Evolutionary conservation across 2,329 filamentous ascomycete species (phyloP).

Genomic region (Monosporascus sp.): DNA sequence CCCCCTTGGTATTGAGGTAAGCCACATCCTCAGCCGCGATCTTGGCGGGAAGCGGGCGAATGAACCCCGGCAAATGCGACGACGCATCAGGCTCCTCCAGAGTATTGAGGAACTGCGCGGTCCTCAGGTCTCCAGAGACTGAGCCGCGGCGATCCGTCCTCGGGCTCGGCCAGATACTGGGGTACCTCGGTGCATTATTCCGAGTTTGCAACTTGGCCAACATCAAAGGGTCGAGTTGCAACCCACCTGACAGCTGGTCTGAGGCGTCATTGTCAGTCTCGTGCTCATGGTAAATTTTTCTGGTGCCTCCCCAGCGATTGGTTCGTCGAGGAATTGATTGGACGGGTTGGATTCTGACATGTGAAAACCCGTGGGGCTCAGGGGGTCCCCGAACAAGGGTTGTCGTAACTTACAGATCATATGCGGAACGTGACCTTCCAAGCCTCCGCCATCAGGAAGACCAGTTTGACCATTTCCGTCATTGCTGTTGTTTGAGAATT

Average conservation of each 20-base stretch:
- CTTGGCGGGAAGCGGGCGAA: constrained; percentile 72
- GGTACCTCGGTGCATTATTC: constrained; percentile 23
- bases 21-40: constrained; percentile 77
- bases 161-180: constrained; percentile 28
- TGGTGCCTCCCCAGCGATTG: constrained; percentile 9
- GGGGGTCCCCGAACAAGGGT: constrained; percentile 1
- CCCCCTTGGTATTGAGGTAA: constrained; percentile 80
- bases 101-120: constrained; percentile 40
- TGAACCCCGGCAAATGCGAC: constrained; percentile 59
- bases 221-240: constrained; percentile 27
- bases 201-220: constrained; percentile 25
- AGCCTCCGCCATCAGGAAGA: constrained; percentile 16
- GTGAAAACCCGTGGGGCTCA: constrained; percentile 17
- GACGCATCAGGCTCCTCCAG: constrained; percentile 43
- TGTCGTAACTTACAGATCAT: constrained; percentile 40
- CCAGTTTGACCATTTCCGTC: constrained; percentile 17
- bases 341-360: constrained; percentile 14
- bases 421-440: constrained; percentile 42
- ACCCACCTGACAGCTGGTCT: constrained; percentile 22
- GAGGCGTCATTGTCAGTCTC: constrained; percentile 24
- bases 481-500: constrained; percentile 16
- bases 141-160: constrained; percentile 19
- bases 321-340: constrained; percentile 5
- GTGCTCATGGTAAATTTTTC: constrained; percentile 11
- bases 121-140: constrained; percentile 29